Base-by-base conservation (phyloP, 495 filamentous ascomycete genomes). In the Haplographium delicatum region DNA sequence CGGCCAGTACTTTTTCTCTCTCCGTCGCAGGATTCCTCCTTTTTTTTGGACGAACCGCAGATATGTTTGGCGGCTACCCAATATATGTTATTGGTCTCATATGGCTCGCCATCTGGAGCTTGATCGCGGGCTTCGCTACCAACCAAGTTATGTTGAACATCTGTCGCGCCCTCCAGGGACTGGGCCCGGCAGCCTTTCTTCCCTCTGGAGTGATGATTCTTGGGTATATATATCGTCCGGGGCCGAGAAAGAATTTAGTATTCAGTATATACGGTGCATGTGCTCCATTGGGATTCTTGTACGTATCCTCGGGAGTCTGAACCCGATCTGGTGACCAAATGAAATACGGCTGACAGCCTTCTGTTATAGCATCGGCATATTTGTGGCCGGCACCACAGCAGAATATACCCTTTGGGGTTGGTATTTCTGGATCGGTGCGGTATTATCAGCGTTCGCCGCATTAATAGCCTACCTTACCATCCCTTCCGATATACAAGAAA, bases 221-320 rank as follows among this genome's bases (percentile, higher is more conserved):
- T 10, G 88, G 88, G 2, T 85, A 81, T 59, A 80, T 80, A 2
- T 95, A 95, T 60, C 75, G 89, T 5, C 89, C 89, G 0, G 89
- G 89, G 0, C 88, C 87, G 5, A 72, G 89, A 9, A 95, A 95
- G 68, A 95, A 95, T 58, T 54, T 93, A 11, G 79, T 93, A 0
- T 95, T 94, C 62, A 81, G 81, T 35, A 65, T 93, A 0, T 94
- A 91, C 63, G 86, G 89, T 1, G 85, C 83, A 0, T 81, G 80
- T 53, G 88, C 88, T 0, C 81, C 84, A 0, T 53, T 91, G 0
- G 89, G 89, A 0, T 94, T 95, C 68, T 94, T 88, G 23, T 44
- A 5, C 23, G 16, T 24, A 44, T 44, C 18, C 26, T 44, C 8
- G 16, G 11, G 8, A 25, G 7, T 25, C 15, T 40, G 8, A 6